Percentiles rank a stretch among this genome's conserved stretches.
Conservation (phyloP, 331 rosid genomes). For the Malus hybrid region DNA sequence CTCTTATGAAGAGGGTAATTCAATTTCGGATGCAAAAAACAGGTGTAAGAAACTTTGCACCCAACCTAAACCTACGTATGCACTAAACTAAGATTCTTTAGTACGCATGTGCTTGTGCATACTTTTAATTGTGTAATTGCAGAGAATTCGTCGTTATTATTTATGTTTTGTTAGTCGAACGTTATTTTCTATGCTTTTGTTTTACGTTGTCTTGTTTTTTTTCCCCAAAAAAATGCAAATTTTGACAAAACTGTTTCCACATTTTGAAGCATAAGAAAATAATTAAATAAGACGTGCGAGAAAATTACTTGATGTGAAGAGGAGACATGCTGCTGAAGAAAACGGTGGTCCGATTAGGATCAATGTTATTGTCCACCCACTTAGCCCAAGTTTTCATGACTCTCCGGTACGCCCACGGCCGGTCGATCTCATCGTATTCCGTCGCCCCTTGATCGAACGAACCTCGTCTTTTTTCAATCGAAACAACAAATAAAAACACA, state of each 20-base stretch:
- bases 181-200: not conserved
- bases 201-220: not conserved
- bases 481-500: not conserved
- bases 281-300: not conserved
- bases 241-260: not conserved
- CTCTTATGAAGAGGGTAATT: too few relatives aligned
- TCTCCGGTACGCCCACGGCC: conserved; percentile 59
- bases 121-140: not conserved
- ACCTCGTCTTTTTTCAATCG: conserved; percentile 55
- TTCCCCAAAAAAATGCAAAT: not conserved
- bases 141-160: not conserved
- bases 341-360: conserved; percentile 69
- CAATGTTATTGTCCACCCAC: conserved; percentile 68
- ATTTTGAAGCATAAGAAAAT: not conserved
- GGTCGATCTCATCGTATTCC: conserved; percentile 66
- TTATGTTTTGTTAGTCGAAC: too few relatives aligned
- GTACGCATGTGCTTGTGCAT: not conserved
- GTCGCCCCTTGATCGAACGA: conserved; percentile 70
- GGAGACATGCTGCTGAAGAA: conserved; percentile 90
- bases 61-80: too few relatives aligned
- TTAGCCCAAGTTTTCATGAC: conserved; percentile 75
- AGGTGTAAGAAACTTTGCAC: too few relatives aligned
- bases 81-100: not conserved
- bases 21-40: too few relatives aligned
- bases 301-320: conserved; percentile 77